Evolutionary conservation across 2,329 filamentous ascomycete genomes (phyloP), one percentile per base, ranked within the genome.

Genomic region (Fonsecaea monophora): DNA sequence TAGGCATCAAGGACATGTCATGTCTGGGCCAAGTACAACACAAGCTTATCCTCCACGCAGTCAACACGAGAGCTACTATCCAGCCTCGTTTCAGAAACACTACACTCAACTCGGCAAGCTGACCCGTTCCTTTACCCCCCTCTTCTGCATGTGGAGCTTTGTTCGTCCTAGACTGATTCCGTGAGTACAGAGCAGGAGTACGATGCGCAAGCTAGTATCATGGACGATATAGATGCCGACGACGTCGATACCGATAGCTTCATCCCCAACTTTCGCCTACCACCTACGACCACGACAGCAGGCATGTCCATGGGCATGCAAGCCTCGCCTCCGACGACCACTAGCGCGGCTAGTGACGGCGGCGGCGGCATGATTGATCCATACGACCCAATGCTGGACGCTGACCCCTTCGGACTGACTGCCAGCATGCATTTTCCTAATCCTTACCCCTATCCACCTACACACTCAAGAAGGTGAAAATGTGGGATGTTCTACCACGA

Each of bases 401-500:
- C 93, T 78, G 94, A 97, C 78, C 94, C 94, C 0, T 98, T 97
- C 74, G 94, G 94, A 12, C 83, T 97, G 60, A 94, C 91, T 66
- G 94, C 94, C 40, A 96, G 92, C 80, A 97, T 97, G 94, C 92
- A 94, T 71, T 97, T 97, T 74, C 93, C 93, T 10, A 91, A 90
- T 1, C 90, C 92, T 64, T 95, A 94, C 78, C 80, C 79, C 66
- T 82, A 80, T 64, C 67, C 68, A 7, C 63, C 70, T 37, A 32
- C 53, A 25, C 70, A 71, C 25, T 21, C 60, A 18, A 60, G 70
- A 54, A 65, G 69, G 56, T 72, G 63, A 69, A 37, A 8, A 50
- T 30, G 45, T 25, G 45, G 45, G 21, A 10, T 21, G 5, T 48
- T 25, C 21, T 48, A 12, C 21, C 45, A 25, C 18, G 45, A 30